phyloP scores from a whole-genome alignment of 805 yeast species.

The Middelhovenomyces tepae region DNA sequence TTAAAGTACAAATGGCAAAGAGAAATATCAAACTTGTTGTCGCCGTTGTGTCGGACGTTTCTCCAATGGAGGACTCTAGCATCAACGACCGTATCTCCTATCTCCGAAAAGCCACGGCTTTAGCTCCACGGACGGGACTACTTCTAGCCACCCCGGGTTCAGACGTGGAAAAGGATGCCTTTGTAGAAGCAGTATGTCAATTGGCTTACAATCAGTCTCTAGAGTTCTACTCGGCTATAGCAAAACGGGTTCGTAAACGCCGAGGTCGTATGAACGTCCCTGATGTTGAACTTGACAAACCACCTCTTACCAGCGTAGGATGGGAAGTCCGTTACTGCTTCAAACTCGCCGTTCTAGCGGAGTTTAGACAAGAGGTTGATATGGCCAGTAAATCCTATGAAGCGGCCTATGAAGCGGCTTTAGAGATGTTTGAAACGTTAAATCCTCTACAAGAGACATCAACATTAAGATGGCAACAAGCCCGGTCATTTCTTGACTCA shows the following conservation, averaged over 20 bases:
- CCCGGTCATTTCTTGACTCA: constrained; percentile 47
- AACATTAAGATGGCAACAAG: constrained; percentile 33
- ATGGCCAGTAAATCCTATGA: constrained; percentile 43
- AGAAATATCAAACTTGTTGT: constrained; percentile 2
- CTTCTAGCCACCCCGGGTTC: constrained; percentile 34
- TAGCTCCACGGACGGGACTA: constrained; percentile 39
- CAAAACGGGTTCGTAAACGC: constrained; percentile 35
- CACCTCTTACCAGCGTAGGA: constrained; percentile 24
- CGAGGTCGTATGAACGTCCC: constrained; percentile 21
- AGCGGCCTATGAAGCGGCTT: constrained; percentile 42
- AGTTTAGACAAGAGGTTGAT: constrained; percentile 41
- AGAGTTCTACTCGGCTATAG: constrained; percentile 37
- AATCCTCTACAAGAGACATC: constrained; percentile 11
- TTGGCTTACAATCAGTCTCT: constrained; percentile 32
- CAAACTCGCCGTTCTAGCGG: constrained; percentile 43
- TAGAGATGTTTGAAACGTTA: constrained; percentile 31
- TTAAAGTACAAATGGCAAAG: constrained; percentile 9
- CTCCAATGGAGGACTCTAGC: constrained; percentile 13
- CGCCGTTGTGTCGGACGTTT: constrained; percentile 9
- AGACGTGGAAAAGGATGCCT: constrained; percentile 31
- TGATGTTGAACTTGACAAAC: constrained; percentile 13
- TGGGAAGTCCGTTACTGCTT: constrained; percentile 46
- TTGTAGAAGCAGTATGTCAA: constrained; percentile 32
- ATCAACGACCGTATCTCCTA: constrained; percentile 29
- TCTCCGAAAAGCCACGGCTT: constrained; percentile 35